These are phyloP conservation scores for Bifiguratus adelaidae DNA, from an alignment of 192 early-diverging fungal species.

Conservation along the genomic window DNA sequence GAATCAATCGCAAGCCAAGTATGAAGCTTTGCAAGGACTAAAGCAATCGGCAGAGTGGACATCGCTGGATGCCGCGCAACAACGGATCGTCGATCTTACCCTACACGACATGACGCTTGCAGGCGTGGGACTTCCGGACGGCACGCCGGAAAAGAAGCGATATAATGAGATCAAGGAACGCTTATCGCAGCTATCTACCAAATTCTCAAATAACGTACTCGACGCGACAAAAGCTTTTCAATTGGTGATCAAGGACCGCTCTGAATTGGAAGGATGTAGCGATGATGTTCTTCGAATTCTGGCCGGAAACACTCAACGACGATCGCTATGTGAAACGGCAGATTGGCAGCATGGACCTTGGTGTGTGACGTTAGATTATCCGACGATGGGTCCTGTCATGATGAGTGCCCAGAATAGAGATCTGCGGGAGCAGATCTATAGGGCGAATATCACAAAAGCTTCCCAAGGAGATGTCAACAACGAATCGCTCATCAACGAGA, in stretches of 20 bases:
- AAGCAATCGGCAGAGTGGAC: slow-evolving; percentile 17
- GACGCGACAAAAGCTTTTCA: slow-evolving; percentile 45
- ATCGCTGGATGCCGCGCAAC: slow-evolving; percentile 26
- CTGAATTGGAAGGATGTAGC: slow-evolving; percentile 32
- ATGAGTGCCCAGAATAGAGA: slow-evolving; percentile 40
- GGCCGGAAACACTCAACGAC: slow-evolving; percentile 24
- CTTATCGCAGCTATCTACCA: slow-evolving; percentile 32
- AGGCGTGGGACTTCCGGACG: slow-evolving; percentile 31
- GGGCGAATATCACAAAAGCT: slow-evolving; percentile 35
- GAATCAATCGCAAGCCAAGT: slow-evolving; percentile 42
- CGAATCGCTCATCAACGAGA: slow-evolving; percentile 41
- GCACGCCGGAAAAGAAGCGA: slow-evolving; percentile 25
- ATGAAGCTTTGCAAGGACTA: slow-evolving; percentile 35
- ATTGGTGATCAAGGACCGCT: slow-evolving; percentile 21
- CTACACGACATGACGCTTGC: slow-evolving; percentile 37
- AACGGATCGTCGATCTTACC: slow-evolving; percentile 35
- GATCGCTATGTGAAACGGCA: slow-evolving; percentile 14
- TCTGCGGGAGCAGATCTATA: slow-evolving; percentile 42
- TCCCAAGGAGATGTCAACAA: slow-evolving; percentile 36
- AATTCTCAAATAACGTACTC: slow-evolving; percentile 38
- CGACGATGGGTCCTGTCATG: slow-evolving; percentile 40
- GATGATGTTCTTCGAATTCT: slow-evolving; percentile 25
- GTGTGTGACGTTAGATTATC: slow-evolving; percentile 40
- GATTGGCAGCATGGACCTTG: slow-evolving; percentile 25
- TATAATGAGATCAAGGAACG: slow-evolving; percentile 38